phyloP scores from a whole-genome alignment of 2,329 filamentous ascomycete genomes.

The Zymoseptoria brevis region DNA sequence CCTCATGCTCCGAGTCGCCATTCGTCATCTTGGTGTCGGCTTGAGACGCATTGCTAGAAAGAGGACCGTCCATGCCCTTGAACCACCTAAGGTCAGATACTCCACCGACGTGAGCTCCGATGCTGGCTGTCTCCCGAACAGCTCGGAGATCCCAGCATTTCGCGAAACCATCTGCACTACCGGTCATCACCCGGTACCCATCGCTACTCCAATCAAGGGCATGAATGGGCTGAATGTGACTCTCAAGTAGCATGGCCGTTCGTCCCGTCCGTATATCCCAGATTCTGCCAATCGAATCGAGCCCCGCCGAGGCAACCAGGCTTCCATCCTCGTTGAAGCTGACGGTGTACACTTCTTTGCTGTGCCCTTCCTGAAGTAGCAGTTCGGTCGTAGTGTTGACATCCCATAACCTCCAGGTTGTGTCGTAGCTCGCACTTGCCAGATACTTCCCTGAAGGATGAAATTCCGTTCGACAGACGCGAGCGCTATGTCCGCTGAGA shows the following conservation, averaged over 20 bases:
- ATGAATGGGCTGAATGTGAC: conserved; percentile 88
- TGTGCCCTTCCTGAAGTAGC: conserved; percentile 87
- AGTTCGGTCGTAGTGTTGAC: conserved; percentile 77
- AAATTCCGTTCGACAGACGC: conserved; percentile 88
- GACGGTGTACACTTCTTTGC: conserved; percentile 82
- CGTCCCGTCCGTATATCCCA: conserved; percentile 92
- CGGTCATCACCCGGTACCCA: conserved; percentile 84
- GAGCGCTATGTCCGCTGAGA: conserved; percentile 71
- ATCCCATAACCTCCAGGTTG: conserved; percentile 95
- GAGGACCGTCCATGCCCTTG: conserved; percentile 72
- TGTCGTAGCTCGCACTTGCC: conserved; percentile 90
- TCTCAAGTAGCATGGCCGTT: conserved; percentile 91
- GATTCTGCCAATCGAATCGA: conserved; percentile 88
- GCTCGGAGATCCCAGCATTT: conserved; percentile 97
- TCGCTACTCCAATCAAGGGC: conserved; percentile 88
- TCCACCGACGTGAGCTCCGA: conserved; percentile 84
- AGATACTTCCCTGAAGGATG: conserved; percentile 86
- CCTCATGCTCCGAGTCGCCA: conserved; percentile 10
- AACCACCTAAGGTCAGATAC: conserved; percentile 93
- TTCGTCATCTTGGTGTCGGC: conserved; percentile 19
- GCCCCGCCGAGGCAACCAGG: conserved; percentile 79
- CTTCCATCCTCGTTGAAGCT: conserved; percentile 89
- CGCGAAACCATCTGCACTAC: conserved; percentile 87
- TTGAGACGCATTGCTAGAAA: conserved; percentile 53
- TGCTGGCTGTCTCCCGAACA: conserved; percentile 71